Conservation (phyloP, 1,284 basidiomycete genomes). For the Meira miltonrushii region DNA sequence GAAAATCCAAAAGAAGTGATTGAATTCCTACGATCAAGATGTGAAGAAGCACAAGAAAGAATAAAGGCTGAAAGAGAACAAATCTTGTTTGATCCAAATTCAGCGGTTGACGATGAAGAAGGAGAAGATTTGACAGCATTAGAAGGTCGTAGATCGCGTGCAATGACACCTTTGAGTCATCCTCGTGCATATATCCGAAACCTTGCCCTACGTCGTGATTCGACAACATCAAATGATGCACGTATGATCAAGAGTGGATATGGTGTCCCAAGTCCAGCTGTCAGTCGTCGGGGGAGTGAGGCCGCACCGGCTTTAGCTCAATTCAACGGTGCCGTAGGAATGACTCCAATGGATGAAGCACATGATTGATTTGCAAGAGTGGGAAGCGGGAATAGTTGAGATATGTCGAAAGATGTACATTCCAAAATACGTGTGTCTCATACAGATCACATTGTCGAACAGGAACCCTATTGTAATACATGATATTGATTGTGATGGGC, state of each 20-base stretch:
- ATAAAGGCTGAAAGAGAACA: constrained; percentile 45
- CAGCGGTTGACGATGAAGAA: constrained; percentile 18
- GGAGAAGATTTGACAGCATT: constrained; percentile 28
- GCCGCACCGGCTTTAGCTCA: background rate
- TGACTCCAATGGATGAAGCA: constrained; percentile 8
- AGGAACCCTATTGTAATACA: no score
- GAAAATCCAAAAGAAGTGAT: constrained; percentile 63
- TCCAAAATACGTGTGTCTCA: no score
- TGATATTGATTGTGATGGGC: no score
- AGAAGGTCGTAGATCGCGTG: constrained; percentile 19
- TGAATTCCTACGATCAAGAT: constrained; percentile 32
- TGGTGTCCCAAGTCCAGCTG: constrained; percentile 8
- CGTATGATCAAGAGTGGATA: constrained; percentile 5
- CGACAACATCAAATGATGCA: background rate
- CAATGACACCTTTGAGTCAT: constrained; percentile 29
- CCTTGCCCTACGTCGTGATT: constrained; percentile 7
- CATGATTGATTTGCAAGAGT: background rate
- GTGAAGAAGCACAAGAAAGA: constrained; percentile 47
- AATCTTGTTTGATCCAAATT: constrained; percentile 17
- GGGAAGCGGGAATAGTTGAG: no score
- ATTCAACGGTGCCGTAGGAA: constrained; percentile 9
- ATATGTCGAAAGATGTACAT: no score
- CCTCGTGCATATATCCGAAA: constrained; percentile 32
- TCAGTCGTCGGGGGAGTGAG: constrained; percentile 6
- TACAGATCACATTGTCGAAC: no score